phyloP scores from a whole-genome alignment of 192 early-diverging fungal species.

The Entomortierella lignicola region DNA sequence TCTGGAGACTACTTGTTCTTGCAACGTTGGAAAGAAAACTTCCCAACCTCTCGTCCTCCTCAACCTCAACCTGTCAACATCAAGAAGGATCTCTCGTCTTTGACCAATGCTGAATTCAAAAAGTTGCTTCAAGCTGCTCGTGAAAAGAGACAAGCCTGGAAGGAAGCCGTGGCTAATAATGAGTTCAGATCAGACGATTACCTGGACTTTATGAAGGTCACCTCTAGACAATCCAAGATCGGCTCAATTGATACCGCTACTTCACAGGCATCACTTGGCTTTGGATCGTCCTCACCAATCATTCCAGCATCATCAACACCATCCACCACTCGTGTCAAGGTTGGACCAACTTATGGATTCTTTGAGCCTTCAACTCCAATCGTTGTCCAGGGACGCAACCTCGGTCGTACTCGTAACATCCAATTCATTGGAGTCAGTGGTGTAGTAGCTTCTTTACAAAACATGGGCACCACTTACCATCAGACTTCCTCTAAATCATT shows the following conservation, averaged over 20 bases:
- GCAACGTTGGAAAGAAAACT: constrained; percentile 81
- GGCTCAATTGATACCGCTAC: constrained; percentile 41
- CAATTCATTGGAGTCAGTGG: constrained; percentile 76
- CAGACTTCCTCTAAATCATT: constrained; percentile 58
- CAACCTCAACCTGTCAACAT: constrained; percentile 53
- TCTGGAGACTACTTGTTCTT: constrained; percentile 66
- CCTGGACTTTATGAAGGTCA: constrained; percentile 26
- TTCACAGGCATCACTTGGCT: constrained; percentile 43
- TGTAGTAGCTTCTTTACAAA: constrained; percentile 64
- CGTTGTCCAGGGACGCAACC: constrained; percentile 72
- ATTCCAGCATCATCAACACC: constrained; percentile 1
- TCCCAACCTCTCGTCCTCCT: constrained; percentile 69
- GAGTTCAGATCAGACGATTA: constrained; percentile 30
- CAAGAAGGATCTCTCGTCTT: constrained; percentile 64
- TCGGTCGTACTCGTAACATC: constrained; percentile 53
- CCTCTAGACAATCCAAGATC: constrained; percentile 17
- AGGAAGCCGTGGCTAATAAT: constrained; percentile 57
- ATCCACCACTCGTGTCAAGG: constrained; percentile 47
- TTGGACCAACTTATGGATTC: constrained; percentile 53
- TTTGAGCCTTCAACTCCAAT: constrained; percentile 45
- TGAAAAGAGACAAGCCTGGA: constrained; percentile 66
- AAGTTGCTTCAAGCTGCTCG: constrained; percentile 65
- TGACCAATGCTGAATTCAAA: constrained; percentile 71
- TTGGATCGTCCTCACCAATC: constrained; percentile 34
- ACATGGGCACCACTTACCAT: constrained; percentile 46